Percentiles rank a stretch among this genome's conserved stretches.
phyloP scores from a whole-genome alignment of 768 basidiomycete species.

The Coprinellus aureogranulatus region DNA sequence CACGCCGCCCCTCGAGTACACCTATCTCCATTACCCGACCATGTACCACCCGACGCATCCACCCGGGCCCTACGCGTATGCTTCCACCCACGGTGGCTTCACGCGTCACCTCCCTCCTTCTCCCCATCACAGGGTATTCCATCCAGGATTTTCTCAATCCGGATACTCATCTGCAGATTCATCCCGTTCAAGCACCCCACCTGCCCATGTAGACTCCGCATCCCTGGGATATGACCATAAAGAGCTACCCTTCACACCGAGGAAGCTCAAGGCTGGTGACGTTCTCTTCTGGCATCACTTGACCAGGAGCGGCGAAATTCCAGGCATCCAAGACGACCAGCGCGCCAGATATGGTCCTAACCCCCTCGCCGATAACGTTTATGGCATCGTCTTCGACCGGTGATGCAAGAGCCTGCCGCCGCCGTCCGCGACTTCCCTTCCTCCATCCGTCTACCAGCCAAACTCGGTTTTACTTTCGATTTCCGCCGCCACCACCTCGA shows the following conservation, averaged over 20 bases:
- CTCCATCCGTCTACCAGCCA: not conserved
- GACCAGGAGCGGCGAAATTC: conserved; percentile 66
- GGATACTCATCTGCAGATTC: conserved; percentile 21
- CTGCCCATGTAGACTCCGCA: conserved; percentile 24
- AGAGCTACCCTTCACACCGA: conserved; percentile 33
- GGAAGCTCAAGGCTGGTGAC: conserved; percentile 55
- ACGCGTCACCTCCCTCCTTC: not conserved
- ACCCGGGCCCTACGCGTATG: not conserved
- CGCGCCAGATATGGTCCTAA: conserved; percentile 42
- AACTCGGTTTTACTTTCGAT: not conserved
- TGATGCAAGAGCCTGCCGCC: conserved; percentile 15
- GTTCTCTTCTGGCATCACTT: conserved; percentile 77
- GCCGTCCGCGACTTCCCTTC: not conserved
- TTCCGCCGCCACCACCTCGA: not conserved
- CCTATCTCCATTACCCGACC: conserved; percentile 23
- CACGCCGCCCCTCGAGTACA: conserved; percentile 39
- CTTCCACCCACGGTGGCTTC: not conserved
- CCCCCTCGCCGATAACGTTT: conserved; percentile 13
- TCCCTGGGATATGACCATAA: conserved; percentile 32
- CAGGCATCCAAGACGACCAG: conserved; percentile 60
- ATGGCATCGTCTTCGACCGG: conserved; percentile 31
- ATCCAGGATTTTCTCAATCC: not conserved
- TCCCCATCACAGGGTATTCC: not conserved
- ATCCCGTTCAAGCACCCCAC: conserved; percentile 17
- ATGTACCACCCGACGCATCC: not conserved